Evolutionary conservation across 306 rosid genomes (phyloP), one percentile per base, ranked within the genome.

Genomic region (Carpinus viminea): DNA sequence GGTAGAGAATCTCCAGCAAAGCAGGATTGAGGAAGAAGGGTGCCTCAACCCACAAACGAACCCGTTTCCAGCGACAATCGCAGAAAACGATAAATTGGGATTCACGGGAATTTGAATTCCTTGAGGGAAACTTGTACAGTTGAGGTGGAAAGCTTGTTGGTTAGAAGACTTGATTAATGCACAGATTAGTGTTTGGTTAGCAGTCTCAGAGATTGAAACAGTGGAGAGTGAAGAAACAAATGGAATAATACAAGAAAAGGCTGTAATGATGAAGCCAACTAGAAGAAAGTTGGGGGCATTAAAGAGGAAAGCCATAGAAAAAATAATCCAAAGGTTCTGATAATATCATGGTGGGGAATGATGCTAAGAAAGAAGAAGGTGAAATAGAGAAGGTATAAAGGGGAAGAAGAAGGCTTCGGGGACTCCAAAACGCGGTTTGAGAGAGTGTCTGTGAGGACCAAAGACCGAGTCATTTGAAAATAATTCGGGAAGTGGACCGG

Each of bases 1-100:
- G 54, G 73, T 38, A 59, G 93, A 88, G 83, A 91, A 91, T 83
- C 98, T 88, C 98, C 98, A 95, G 84, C 98, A 95, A 0, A 38
- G 74, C 80, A 92, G 26, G 85, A 53, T n/a, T 54, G 81, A 60
- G 8, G 79, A 17, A 10, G 89, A 70, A 1, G 71, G 26, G 12
- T 87, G n/a, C 47, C 64, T 83, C 82, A 92, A 77, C 6, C 84
- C 91, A 68, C 97, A 95, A 1, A 92, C 3, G 68, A 91, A 95
- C 11, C 91, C 96, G 53, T 87, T 34, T 69, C 98, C 98, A 12
- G 90, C 89, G 4, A 87, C 97, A 64, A 90, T 80, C 71, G 84
- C 90, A 12, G 88, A 79, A 62, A 75, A 90, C 2, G 92, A 80
- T 43, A 52, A 20, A 17, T 70, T 80, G 20, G 87, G 55, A 65